A percentile compares a stretch with the other conserved stretches of the same genome.
phyloP scores from a whole-genome alignment of 441 rosid genomes.

The Croton setiger region DNA sequence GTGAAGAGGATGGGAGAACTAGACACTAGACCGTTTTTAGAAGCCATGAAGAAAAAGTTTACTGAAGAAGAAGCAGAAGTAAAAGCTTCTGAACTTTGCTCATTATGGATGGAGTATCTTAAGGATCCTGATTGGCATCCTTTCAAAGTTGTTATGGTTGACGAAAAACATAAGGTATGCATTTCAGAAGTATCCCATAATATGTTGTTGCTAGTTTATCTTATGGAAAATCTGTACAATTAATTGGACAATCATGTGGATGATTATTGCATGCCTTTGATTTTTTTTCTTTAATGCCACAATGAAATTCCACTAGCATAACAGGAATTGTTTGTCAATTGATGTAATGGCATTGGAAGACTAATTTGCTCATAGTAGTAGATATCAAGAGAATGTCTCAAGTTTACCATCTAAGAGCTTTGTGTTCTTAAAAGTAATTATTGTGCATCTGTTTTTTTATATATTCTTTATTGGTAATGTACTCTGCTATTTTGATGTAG shows the following conservation, averaged over 20 bases:
- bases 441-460: background rate
- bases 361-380: too few species aligned
- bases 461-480: background rate
- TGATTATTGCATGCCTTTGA: background rate
- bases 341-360: background rate
- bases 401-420: background rate
- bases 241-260: constrained; percentile 1
- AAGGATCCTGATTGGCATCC: constrained; percentile 99
- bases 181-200: constrained; percentile 7
- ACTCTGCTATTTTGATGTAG: background rate
- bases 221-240: background rate
- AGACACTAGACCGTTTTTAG: constrained; percentile 61
- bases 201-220: constrained; percentile 5
- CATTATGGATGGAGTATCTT: constrained; percentile 89
- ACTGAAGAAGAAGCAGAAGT: constrained; percentile 69
- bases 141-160: constrained; percentile 49
- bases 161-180: constrained; percentile 42
- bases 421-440: background rate
- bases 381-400: background rate
- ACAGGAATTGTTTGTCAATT: background rate
- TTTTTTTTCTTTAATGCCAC: background rate
- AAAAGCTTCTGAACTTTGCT: constrained; percentile 72
- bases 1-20: constrained; percentile 98
- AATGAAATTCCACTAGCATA: background rate
- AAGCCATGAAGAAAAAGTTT: constrained; percentile 72